Evolutionary conservation across 2,329 filamentous ascomycete genomes (phyloP).

Genomic region (Trichoderma afroharzianum): DNA sequence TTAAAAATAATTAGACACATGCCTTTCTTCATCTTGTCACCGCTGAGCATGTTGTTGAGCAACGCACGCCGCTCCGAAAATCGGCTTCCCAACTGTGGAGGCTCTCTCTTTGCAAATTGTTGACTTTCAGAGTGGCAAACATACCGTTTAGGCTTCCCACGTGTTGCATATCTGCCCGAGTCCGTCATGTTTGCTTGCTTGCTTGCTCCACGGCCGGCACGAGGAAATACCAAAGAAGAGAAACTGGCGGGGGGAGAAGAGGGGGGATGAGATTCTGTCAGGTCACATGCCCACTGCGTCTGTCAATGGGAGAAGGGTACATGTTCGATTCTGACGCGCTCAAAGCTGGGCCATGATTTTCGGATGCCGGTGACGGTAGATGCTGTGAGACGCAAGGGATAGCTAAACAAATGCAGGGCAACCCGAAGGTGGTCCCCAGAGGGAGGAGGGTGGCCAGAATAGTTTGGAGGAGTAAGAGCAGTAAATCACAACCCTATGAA

Average conservation of each 20-base stretch:
- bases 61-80: background rate
- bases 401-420: constrained; percentile 6
- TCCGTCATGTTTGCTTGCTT: background rate
- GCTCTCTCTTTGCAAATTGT: background rate
- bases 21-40: background rate
- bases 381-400: constrained; percentile 12
- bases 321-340: background rate
- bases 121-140: background rate
- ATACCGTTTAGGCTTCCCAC: background rate
- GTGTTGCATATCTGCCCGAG: background rate
- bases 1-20: background rate
- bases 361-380: background rate
- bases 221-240: background rate
- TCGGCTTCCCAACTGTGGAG: background rate
- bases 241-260: background rate
- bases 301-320: background rate
- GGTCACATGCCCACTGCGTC: background rate
- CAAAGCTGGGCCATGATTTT: background rate
- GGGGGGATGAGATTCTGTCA: background rate
- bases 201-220: background rate
- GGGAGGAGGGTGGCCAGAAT: background rate
- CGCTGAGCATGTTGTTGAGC: background rate
- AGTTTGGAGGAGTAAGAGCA: background rate
- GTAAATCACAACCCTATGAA: background rate
- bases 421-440: background rate